Evolutionary conservation across 2,329 filamentous ascomycete species (phyloP).

Genomic region (Fusarium buxicola): DNA sequence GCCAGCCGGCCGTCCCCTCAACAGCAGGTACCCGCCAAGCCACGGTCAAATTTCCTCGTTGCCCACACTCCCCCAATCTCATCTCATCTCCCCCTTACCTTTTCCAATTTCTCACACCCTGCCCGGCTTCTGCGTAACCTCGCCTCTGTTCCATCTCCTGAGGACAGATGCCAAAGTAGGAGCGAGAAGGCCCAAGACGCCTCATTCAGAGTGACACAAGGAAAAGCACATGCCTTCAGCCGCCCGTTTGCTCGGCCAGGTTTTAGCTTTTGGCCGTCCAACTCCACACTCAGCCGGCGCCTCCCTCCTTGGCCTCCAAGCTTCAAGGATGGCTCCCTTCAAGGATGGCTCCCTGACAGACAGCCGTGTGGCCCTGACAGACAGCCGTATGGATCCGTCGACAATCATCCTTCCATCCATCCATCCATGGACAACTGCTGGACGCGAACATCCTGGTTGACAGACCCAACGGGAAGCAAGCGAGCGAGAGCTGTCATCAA

Average conservation of each 20-base stretch:
- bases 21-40: slow-evolving; percentile 33
- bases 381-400: slow-evolving; percentile 17
- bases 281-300: slow-evolving; percentile 21
- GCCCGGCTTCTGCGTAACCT: slow-evolving; percentile 40
- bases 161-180: slow-evolving; percentile 28
- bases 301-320: slow-evolving; percentile 31
- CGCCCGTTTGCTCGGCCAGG: slow-evolving; percentile 28
- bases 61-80: slow-evolving; percentile 35
- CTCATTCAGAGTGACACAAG: slow-evolving; percentile 29
- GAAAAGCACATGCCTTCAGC: slow-evolving; percentile 20
- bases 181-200: slow-evolving; percentile 18
- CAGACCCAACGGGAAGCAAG: slow-evolving; percentile 45
- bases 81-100: slow-evolving; percentile 35
- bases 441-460: slow-evolving; percentile 38
- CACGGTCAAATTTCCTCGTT: slow-evolving; percentile 41
- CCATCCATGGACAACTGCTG: slow-evolving; percentile 8
- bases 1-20: slow-evolving; percentile 15
- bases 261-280: slow-evolving; percentile 28
- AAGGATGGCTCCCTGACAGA: slow-evolving; percentile 25
- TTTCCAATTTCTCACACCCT: slow-evolving; percentile 27
- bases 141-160: slow-evolving; percentile 26
- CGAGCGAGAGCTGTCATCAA: slow-evolving; percentile 42
- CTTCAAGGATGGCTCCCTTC: no score
- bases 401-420: slow-evolving; percentile 21
- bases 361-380: slow-evolving; percentile 19